phyloP scores from a whole-genome alignment of 768 basidiomycete genomes.

The Boletus edulis region DNA sequence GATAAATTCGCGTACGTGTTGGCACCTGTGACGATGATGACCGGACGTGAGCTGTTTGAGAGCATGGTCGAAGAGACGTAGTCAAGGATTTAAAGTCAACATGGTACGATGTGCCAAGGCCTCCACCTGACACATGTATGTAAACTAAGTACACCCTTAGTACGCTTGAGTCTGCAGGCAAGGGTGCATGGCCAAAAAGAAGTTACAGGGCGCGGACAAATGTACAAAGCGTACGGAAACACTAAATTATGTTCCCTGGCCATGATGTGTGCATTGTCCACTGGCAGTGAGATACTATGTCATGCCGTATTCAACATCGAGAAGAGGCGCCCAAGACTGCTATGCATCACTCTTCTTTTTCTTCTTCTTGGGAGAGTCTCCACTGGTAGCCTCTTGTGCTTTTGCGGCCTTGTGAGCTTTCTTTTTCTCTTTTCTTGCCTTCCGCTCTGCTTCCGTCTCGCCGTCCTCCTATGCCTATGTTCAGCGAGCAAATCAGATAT shows the following conservation, averaged over 20 bases:
- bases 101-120: too few species aligned
- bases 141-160: neutral
- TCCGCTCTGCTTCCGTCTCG: slow-evolving; percentile 83
- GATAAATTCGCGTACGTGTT: slow-evolving; percentile 47
- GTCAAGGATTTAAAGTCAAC: too few species aligned
- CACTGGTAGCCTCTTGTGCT: slow-evolving; percentile 41
- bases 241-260: neutral
- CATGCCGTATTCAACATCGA: neutral
- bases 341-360: slow-evolving; percentile 36
- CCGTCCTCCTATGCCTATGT: slow-evolving; percentile 35
- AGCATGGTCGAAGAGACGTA: slow-evolving; percentile 24
- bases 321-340: neutral
- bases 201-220: too few species aligned
- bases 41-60: slow-evolving; percentile 32
- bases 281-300: neutral
- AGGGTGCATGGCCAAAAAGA: too few species aligned
- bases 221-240: neutral
- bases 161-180: too few species aligned
- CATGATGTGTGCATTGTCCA: neutral
- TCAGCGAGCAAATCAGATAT: slow-evolving; percentile 5
- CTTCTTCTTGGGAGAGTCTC: slow-evolving; percentile 45
- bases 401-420: slow-evolving; percentile 80
- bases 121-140: neutral
- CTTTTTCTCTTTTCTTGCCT: slow-evolving; percentile 77
- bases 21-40: slow-evolving; percentile 69